Evolutionary conservation across 2,329 filamentous ascomycete genomes (phyloP).

Genomic region (Didymella pomorum): DNA sequence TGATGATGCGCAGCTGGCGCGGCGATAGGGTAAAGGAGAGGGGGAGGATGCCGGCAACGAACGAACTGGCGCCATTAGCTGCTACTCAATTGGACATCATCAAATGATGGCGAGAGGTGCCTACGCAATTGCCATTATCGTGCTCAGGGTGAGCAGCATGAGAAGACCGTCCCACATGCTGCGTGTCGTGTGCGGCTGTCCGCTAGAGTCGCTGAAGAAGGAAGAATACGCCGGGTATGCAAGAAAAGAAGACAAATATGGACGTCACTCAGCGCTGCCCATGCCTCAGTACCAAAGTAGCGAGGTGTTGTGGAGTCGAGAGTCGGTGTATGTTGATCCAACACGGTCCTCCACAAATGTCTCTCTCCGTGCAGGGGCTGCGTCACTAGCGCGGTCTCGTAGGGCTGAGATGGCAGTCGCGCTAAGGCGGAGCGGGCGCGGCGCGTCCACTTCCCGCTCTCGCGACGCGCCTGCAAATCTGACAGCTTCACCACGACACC

Average conservation of each 20-base stretch:
- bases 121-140: conserved; percentile 71
- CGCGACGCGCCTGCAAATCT: conserved; percentile 20
- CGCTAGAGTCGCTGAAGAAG: conserved; percentile 18
- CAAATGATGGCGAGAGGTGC: conserved; percentile 29
- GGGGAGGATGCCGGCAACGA: conserved; percentile 89
- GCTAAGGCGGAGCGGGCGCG: conserved; percentile 22
- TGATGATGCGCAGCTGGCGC: conserved; percentile 86
- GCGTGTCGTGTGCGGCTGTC: conserved; percentile 27
- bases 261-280: conserved; percentile 28
- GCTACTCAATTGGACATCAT: background rate
- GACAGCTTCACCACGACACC: conserved; percentile 3
- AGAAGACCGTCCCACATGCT: conserved; percentile 69
- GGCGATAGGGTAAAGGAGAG: conserved; percentile 87
- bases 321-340: conserved; percentile 17
- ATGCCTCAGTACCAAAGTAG: conserved; percentile 21
- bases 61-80: conserved; percentile 70
- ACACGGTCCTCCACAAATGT: conserved; percentile 20
- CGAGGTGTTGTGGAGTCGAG: conserved; percentile 8
- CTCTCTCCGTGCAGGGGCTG: conserved; percentile 19
- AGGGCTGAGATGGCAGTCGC: conserved; percentile 36
- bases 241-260: conserved; percentile 15
- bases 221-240: conserved; percentile 28
- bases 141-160: conserved; percentile 70
- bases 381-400: conserved; percentile 19
- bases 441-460: conserved; percentile 23